These are phyloP conservation scores for Arachis monticola DNA, from an alignment of 331 rosid genomes.

Conservation along the genomic window DNA sequence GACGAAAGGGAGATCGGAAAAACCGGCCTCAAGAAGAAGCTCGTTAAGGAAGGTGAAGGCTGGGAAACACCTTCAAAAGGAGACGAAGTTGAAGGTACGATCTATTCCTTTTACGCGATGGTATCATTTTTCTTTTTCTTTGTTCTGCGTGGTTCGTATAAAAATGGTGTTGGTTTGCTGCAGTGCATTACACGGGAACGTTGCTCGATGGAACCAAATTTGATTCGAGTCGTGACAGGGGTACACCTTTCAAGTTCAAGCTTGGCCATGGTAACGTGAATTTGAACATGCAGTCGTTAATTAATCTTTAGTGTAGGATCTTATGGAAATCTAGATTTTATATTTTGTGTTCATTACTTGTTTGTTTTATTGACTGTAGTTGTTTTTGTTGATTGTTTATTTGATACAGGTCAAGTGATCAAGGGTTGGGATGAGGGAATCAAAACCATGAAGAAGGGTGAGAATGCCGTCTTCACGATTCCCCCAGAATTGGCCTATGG, in stretches of 20 bases:
- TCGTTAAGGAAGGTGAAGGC: slow-evolving; percentile 73
- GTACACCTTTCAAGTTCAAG: slow-evolving; percentile 73
- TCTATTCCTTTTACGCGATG: neutral
- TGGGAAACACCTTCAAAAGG: slow-evolving; percentile 75
- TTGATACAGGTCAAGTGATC: slow-evolving; percentile 75
- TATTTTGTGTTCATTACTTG: no score
- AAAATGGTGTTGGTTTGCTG: neutral
- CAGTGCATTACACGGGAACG: slow-evolving; percentile 85
- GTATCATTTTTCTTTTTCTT: neutral
- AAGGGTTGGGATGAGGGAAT: slow-evolving; percentile 96
- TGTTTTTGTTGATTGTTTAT: neutral
- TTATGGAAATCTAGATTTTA: no score
- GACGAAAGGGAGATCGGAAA: slow-evolving; percentile 83
- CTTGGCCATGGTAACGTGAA: slow-evolving; percentile 79
- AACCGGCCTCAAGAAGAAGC: slow-evolving; percentile 75
- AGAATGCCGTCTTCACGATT: slow-evolving; percentile 80
- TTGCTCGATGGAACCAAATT: slow-evolving; percentile 82
- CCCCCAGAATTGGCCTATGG: slow-evolving; percentile 93
- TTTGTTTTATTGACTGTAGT: no score
- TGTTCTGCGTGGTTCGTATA: neutral
- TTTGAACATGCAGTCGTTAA: neutral
- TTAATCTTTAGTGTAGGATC: slow-evolving; percentile 48
- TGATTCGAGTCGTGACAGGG: slow-evolving; percentile 82
- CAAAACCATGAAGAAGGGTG: slow-evolving; percentile 84
- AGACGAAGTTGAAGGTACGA: slow-evolving; percentile 82